Evolutionary conservation across 176 grass and related monocot species (phyloP).

Genomic region (Secale cereale): DNA sequence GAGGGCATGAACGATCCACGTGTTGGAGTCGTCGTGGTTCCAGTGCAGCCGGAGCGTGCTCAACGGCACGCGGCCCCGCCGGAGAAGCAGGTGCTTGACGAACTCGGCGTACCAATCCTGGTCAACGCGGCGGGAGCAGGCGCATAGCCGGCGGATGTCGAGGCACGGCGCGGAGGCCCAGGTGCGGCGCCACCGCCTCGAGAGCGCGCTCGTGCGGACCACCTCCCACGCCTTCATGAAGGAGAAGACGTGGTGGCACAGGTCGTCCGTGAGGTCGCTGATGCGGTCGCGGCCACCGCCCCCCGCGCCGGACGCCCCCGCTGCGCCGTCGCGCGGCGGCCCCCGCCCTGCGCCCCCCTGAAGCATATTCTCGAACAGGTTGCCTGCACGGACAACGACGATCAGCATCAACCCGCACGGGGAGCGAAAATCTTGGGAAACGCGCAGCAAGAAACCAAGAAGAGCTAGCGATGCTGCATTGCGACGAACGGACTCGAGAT

Average conservation of each 20-base stretch:
- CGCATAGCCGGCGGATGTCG: slow-evolving; percentile 25
- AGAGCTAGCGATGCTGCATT: not conserved
- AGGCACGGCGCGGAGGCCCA: not conserved
- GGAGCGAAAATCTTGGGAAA: not conserved
- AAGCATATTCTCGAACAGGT: slow-evolving; percentile 18
- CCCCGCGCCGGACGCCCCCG: too few relatives aligned
- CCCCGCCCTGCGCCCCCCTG: not conserved
- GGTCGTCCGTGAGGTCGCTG: not conserved
- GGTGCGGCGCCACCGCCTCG: not conserved
- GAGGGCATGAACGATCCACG: slow-evolving; percentile 10
- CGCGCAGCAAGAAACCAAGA: slow-evolving; percentile 1
- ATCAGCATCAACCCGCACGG: not conserved
- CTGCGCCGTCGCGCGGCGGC: not conserved
- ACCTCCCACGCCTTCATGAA: slow-evolving; percentile 33
- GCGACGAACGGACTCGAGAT: not conserved
- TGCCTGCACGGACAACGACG: not conserved
- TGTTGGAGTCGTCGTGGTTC: slow-evolving; percentile 13
- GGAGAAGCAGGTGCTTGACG: slow-evolving; percentile 9
- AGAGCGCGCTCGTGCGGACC: slow-evolving; percentile 11
- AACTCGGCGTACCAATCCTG: not conserved
- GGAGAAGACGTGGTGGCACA: not conserved
- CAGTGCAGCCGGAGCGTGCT: slow-evolving; percentile 22
- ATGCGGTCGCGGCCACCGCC: not conserved
- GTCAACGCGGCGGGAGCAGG: not conserved
- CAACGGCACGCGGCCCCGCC: not conserved